Percentiles rank a stretch among this genome's conserved stretches.
These are phyloP conservation scores for Orbilia ellipsospora DNA, from an alignment of 2,329 filamentous ascomycete species.

Conservation along the genomic window DNA sequence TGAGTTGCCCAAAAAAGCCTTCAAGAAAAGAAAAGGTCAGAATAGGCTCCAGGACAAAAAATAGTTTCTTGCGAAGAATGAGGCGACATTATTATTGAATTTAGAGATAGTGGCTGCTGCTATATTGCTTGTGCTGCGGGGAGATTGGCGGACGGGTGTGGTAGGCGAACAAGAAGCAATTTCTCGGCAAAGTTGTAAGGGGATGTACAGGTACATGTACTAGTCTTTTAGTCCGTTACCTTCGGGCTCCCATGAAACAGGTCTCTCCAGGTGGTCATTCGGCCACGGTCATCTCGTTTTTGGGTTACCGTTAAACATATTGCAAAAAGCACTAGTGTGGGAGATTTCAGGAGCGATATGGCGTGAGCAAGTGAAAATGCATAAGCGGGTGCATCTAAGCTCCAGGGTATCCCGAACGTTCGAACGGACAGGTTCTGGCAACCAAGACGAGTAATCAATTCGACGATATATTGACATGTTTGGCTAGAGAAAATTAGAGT, in stretches of 20 bases:
- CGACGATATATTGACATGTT: constrained; percentile 44
- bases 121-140: constrained; percentile 56
- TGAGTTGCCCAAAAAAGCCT: constrained; percentile 52
- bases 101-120: constrained; percentile 56
- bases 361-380: constrained; percentile 56
- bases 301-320: constrained; percentile 53
- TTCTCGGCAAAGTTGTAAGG: constrained; percentile 56
- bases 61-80: constrained; percentile 52
- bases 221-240: constrained; percentile 55
- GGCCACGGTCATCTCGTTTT: constrained; percentile 55
- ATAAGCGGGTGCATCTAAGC: constrained; percentile 56
- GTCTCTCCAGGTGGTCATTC: constrained; percentile 56
- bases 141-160: constrained; percentile 56
- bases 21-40: constrained; percentile 47
- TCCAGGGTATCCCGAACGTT: constrained; percentile 55
- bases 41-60: constrained; percentile 53
- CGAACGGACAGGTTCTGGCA: constrained; percentile 47
- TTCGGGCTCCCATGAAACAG: constrained; percentile 55
- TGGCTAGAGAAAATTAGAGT: constrained; percentile 51
- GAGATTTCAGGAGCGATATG: constrained; percentile 56
- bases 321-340: constrained; percentile 55
- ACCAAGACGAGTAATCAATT: constrained; percentile 48
- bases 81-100: constrained; percentile 56
- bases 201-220: constrained; percentile 56
- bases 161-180: constrained; percentile 56